Evolutionary conservation across 768 basidiomycete genomes (phyloP).

Genomic region (Holtermanniella nyarrowii): DNA sequence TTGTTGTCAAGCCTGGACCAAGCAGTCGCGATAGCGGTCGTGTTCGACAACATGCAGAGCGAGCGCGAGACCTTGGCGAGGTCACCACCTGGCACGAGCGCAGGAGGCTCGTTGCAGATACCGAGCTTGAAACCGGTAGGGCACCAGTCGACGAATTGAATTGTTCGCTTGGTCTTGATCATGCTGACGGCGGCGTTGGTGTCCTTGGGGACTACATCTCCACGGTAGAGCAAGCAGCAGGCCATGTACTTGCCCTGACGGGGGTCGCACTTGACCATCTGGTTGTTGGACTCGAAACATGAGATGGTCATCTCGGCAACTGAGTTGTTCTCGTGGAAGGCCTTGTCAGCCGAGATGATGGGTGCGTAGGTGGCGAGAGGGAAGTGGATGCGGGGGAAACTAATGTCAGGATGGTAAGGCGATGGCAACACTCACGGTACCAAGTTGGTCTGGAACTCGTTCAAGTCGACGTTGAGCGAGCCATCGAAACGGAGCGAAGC

Average conservation of each 20-base stretch:
- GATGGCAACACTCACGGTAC: constrained; percentile 61
- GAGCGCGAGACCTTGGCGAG: constrained; percentile 87
- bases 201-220: constrained; percentile 95
- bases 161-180: constrained; percentile 95
- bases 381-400: constrained; percentile 98
- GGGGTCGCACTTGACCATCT: constrained; percentile 96
- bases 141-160: constrained; percentile 93
- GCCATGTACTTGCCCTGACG: constrained; percentile 98
- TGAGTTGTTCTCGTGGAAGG: constrained; percentile 90
- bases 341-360: constrained; percentile 83
- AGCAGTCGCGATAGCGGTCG: constrained; percentile 64
- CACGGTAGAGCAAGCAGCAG: constrained; percentile 82
- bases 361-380: constrained; percentile 93
- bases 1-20: constrained; percentile 94
- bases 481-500: constrained; percentile 96
- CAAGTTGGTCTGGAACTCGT: constrained; percentile 97
- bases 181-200: constrained; percentile 81
- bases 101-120: constrained; percentile 93
- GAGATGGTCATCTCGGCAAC: constrained; percentile 97
- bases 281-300: constrained; percentile 92
- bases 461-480: constrained; percentile 91
- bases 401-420: constrained; percentile 33
- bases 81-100: constrained; percentile 84
- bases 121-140: constrained; percentile 94
- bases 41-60: constrained; percentile 92